Percentiles rank a stretch among this genome's conserved stretches.
Conservation (phyloP, 2,329 filamentous ascomycete genomes). For the Penicillium sp. region DNA sequence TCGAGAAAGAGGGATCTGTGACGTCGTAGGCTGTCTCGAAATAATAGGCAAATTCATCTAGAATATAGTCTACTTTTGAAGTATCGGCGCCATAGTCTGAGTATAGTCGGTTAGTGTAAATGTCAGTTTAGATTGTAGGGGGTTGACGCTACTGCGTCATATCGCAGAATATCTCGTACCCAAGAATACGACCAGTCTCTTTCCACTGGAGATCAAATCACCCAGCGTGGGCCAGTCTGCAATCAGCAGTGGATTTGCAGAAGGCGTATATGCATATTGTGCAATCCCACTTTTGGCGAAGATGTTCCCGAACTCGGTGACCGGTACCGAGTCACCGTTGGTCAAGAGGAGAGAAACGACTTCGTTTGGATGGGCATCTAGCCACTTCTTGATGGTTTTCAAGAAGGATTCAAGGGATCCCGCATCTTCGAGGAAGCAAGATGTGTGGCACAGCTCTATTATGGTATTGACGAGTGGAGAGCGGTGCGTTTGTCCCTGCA, state of each 20-base stretch:
- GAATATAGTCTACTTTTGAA: conserved; percentile 41
- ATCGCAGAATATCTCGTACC: conserved; percentile 25
- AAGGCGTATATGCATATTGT: conserved; percentile 39
- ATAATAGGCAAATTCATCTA: conserved; percentile 44
- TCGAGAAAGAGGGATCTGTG: conserved; percentile 40
- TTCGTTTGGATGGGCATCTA: conserved; percentile 57
- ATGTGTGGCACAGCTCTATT: conserved; percentile 63
- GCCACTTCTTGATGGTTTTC: conserved; percentile 56
- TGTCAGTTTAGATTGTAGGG: background rate
- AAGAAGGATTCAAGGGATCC: conserved; percentile 57
- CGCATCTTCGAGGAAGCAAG: conserved; percentile 57
- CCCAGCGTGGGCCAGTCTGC: conserved; percentile 44
- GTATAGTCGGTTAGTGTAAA: background rate
- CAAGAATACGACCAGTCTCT: conserved; percentile 45
- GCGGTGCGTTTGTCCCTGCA: conserved; percentile 61
- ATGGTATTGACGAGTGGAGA: conserved; percentile 45
- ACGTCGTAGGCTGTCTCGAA: conserved; percentile 48
- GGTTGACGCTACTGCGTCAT: background rate
- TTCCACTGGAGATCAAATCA: conserved; percentile 41
- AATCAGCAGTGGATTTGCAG: conserved; percentile 32
- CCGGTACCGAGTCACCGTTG: conserved; percentile 51
- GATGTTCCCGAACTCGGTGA: conserved; percentile 33
- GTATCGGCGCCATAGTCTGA: conserved; percentile 43
- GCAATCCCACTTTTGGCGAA: conserved; percentile 34
- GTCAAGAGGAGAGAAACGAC: conserved; percentile 62